Percentiles rank a stretch among this genome's conserved stretches.
Evolutionary conservation across 164 flowering plant species (phyloP).

Genomic region (Buxus sempervirens): DNA sequence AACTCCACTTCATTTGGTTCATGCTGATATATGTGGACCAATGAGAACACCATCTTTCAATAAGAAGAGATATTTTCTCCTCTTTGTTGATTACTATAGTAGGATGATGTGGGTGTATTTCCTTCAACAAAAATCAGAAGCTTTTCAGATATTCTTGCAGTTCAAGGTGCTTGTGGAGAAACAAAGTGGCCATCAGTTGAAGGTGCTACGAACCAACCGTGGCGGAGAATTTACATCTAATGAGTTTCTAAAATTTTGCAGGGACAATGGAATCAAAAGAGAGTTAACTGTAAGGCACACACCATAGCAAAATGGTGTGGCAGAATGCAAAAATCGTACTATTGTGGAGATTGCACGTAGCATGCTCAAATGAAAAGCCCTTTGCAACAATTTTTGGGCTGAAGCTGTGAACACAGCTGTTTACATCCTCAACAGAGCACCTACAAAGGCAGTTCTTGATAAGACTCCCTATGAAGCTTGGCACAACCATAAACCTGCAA

Average conservation of each 20-base stretch:
- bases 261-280: slow-evolving; percentile 9
- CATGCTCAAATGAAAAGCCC: slow-evolving; percentile 5
- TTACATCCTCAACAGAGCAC: not conserved
- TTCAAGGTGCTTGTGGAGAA: slow-evolving; percentile 17
- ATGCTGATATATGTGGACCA: slow-evolving; percentile 16
- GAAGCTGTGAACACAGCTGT: slow-evolving; percentile 1
- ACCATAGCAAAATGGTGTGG: slow-evolving; percentile 8
- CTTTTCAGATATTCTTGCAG: not conserved
- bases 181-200: slow-evolving; percentile 11
- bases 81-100: slow-evolving; percentile 16
- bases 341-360: not conserved
- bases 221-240: slow-evolving; percentile 15
- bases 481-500: not conserved
- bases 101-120: slow-evolving; percentile 17
- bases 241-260: slow-evolving; percentile 6
- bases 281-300: not conserved
- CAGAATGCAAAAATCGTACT: not conserved
- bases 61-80: slow-evolving; percentile 7
- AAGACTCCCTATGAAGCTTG: slow-evolving; percentile 10
- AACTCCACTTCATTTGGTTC: slow-evolving; percentile 11
- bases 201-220: slow-evolving; percentile 3
- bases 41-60: not conserved
- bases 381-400: slow-evolving; percentile 6
- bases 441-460: not conserved
- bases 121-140: too few relatives aligned